Base-by-base conservation (phyloP, 306 rosid genomes). In the Neltuma alba region DNA sequence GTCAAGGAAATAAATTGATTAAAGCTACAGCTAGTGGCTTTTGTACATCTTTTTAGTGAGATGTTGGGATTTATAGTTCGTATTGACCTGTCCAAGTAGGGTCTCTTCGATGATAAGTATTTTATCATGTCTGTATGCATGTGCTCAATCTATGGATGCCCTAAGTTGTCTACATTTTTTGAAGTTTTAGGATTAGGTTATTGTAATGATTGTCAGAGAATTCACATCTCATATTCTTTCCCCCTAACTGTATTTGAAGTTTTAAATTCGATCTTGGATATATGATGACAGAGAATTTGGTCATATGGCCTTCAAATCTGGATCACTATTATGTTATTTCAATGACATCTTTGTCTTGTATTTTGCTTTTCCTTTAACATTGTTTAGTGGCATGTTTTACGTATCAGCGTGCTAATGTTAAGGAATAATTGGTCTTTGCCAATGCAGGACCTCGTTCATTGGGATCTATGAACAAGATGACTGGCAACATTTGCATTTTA, bases 381-480 rank as follows among this genome's bases (percentile, higher is more conserved):
- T 58, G 13, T 3, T 25, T 27, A 42, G 23, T 73, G 77, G 50
- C 21, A 28, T 76, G 74, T 23, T 13, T 58, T 48, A 20, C 10
- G 20, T 36, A 34, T 20, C 9, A 10, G 15, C 47, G 62, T 2
- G 31, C 65, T 62, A 30, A 11, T 34, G 27, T 64, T 31, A 62
- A 31, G 69, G 69, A 33, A 30, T 33, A 21, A 31, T 62, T 62
- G 41, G 18, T 62, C 23, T 62, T 62, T 62, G 69, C 41, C 20
- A 15, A 62, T 33, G 69, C 41, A 31, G 42, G 69, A 62, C 69
- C 69, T 62, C 41, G 10, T 62, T 62, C 69, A 21, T 15, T 21
- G 34, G 69, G 69, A 62, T 65, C 70, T 65, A 30, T 65, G 21
- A 36, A 15, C 16, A 21, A 65, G 70, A 65, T 65, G 47, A 18